phyloP scores from a whole-genome alignment of 2,329 filamentous ascomycete genomes.

The Phyllachora maydis region DNA sequence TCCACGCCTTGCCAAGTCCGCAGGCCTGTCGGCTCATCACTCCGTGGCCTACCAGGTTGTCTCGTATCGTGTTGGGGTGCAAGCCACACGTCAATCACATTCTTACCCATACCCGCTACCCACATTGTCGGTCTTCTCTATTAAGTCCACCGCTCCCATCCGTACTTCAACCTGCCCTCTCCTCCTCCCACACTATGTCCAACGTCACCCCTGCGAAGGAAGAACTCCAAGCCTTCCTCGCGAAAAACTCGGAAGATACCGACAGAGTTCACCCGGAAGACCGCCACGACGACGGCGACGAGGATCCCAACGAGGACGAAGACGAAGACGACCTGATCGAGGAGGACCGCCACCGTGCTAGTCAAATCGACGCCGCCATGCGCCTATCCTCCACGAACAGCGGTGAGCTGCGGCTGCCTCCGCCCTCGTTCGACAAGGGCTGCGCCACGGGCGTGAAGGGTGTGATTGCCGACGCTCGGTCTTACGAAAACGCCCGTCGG shows the following conservation, averaged over 20 bases:
- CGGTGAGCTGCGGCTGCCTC: slow-evolving; percentile 36
- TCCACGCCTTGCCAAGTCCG: too few relatives aligned
- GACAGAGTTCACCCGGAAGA: slow-evolving; percentile 36
- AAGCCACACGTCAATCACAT: too few relatives aligned
- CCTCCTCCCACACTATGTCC: slow-evolving; percentile 22
- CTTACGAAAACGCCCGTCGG: slow-evolving; percentile 48
- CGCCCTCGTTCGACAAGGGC: slow-evolving; percentile 41
- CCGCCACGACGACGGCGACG: slow-evolving; percentile 20
- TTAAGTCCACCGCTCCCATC: too few relatives aligned
- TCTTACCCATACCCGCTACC: too few relatives aligned
- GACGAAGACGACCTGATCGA: too few relatives aligned
- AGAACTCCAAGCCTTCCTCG: slow-evolving; percentile 43
- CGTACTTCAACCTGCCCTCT: too few relatives aligned
- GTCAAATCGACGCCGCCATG: slow-evolving; percentile 42
- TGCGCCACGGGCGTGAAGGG: slow-evolving; percentile 68
- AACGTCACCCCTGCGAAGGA: slow-evolving; percentile 38
- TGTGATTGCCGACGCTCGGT: slow-evolving; percentile 66
- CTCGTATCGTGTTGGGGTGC: too few relatives aligned
- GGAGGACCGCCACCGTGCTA: slow-evolving; percentile 30
- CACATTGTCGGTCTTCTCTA: too few relatives aligned
- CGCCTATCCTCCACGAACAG: slow-evolving; percentile 35
- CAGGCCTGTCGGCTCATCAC: too few relatives aligned
- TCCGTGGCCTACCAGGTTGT: too few relatives aligned
- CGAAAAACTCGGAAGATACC: slow-evolving; percentile 26
- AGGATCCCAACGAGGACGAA: slow-evolving; percentile 25